A percentile compares a stretch with the other conserved stretches of the same genome.
Evolutionary conservation across 192 early-diverging fungal species (phyloP).

Genomic region (Spizellomyces sp.): DNA sequence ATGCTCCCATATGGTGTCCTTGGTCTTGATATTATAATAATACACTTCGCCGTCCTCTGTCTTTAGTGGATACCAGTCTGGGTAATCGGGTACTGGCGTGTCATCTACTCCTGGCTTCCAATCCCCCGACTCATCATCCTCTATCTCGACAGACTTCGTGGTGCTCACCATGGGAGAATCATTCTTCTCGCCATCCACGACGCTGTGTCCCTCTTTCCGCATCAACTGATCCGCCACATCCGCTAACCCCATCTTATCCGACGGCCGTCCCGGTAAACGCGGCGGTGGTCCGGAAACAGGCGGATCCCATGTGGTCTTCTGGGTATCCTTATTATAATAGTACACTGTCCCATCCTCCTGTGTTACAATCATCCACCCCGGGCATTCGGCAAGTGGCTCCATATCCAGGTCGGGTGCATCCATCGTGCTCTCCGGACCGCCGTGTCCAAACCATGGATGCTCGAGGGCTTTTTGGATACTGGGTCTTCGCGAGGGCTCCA

Average conservation of each 20-base stretch:
- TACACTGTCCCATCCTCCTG: conserved; percentile 29
- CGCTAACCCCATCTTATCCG: not conserved
- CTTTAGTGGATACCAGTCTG: not conserved
- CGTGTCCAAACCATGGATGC: conserved; percentile 70
- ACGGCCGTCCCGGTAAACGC: conserved; percentile 5
- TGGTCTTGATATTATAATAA: conserved; percentile 24
- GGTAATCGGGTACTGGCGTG: not conserved
- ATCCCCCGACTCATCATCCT: not conserved
- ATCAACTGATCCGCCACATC: not conserved
- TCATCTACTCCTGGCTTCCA: not conserved
- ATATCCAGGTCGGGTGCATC: not conserved
- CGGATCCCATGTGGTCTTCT: conserved; percentile 14
- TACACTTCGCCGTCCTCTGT: conserved; percentile 10
- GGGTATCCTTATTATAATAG: conserved; percentile 26
- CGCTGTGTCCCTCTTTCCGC: not conserved
- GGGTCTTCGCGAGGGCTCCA: conserved; percentile 65
- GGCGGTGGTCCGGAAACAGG: not conserved
- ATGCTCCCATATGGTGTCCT: conserved; percentile 1
- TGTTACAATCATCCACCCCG: conserved; percentile 19
- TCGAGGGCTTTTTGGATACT: conserved; percentile 71
- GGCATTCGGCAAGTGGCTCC: conserved; percentile 2
- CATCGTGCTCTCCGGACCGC: not conserved
- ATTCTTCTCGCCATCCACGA: not conserved
- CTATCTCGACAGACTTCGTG: not conserved
- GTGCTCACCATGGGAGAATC: not conserved